A percentile compares a stretch with the other conserved stretches of the same genome.
Conservation (phyloP, 345 rosid genomes). For the Diplotaxis tenuifolia region DNA sequence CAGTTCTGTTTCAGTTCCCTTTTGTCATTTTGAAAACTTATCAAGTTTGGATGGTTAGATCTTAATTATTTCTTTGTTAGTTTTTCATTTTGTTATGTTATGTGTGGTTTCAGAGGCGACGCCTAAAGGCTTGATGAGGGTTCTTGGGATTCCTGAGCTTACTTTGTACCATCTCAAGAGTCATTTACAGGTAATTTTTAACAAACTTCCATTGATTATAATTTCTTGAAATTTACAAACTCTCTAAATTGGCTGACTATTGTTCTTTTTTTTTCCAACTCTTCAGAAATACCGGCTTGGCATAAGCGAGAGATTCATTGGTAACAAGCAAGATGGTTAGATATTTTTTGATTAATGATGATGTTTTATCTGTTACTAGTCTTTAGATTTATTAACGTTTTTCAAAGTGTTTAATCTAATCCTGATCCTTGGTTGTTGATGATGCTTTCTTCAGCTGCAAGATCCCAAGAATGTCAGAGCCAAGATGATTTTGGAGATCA, state of each 20-base stretch:
- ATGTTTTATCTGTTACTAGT: neutral
- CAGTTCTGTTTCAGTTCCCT: neutral
- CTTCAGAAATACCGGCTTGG: neutral
- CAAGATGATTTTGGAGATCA: neutral
- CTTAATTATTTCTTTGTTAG: conserved; percentile 1
- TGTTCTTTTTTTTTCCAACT: neutral
- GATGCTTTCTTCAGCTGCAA: neutral
- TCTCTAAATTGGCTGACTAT: neutral
- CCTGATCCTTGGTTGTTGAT: neutral
- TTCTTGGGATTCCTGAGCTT: conserved; percentile 77
- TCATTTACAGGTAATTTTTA: neutral
- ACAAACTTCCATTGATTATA: neutral
- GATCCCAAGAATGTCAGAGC: neutral
- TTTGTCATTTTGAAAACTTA: neutral
- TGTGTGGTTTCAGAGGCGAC: neutral
- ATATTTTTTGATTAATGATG: neutral
- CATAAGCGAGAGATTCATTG: neutral
- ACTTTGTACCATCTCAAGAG: conserved; percentile 35
- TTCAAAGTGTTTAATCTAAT: neutral
- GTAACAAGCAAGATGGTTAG: conserved; percentile 1
- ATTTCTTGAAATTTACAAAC: neutral
- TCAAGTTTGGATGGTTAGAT: neutral
- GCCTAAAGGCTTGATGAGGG: conserved; percentile 51
- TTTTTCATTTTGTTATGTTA: neutral
- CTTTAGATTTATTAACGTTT: too few relatives aligned